Conservation (phyloP, 2,329 filamentous ascomycete species). For the Aspergillus japonicus region DNA sequence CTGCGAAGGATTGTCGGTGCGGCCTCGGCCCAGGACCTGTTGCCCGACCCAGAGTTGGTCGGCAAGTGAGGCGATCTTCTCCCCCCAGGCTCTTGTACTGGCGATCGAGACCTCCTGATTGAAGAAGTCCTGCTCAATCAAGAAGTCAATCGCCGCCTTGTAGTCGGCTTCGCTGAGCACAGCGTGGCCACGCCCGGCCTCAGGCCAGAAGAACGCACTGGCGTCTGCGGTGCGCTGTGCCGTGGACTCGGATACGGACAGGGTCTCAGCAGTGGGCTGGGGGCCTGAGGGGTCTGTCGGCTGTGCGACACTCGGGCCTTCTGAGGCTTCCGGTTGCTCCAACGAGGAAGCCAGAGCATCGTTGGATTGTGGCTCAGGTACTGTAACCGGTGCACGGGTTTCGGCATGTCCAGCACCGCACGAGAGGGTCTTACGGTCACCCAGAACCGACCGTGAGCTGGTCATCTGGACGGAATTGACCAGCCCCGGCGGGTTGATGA, state of each 20-base stretch:
- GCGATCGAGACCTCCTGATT: constrained; percentile 36
- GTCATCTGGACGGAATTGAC: constrained; percentile 37
- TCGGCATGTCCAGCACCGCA: neutral
- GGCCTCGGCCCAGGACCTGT: constrained; percentile 33
- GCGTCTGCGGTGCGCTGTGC: constrained; percentile 12
- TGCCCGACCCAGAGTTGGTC: constrained; percentile 39
- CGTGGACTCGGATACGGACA: neutral
- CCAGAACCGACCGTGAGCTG: constrained; percentile 21
- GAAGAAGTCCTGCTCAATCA: constrained; percentile 46
- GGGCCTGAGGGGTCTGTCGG: neutral
- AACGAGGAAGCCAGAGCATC: neutral
- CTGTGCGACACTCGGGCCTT: neutral
- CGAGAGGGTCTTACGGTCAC: constrained; percentile 7
- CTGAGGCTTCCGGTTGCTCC: neutral
- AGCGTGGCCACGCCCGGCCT: constrained; percentile 34
- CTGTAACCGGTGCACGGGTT: neutral
- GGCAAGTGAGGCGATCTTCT: constrained; percentile 41
- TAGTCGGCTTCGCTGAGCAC: constrained; percentile 43
- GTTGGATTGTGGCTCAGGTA: neutral
- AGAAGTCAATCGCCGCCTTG: constrained; percentile 38
- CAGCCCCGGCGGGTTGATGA: constrained; percentile 65
- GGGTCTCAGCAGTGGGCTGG: neutral
- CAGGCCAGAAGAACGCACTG: constrained; percentile 37
- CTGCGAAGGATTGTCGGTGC: constrained; percentile 12
- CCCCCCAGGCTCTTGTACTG: constrained; percentile 44